Base-by-base conservation (phyloP, 257 asterid species). In the Mentha longifolia region DNA sequence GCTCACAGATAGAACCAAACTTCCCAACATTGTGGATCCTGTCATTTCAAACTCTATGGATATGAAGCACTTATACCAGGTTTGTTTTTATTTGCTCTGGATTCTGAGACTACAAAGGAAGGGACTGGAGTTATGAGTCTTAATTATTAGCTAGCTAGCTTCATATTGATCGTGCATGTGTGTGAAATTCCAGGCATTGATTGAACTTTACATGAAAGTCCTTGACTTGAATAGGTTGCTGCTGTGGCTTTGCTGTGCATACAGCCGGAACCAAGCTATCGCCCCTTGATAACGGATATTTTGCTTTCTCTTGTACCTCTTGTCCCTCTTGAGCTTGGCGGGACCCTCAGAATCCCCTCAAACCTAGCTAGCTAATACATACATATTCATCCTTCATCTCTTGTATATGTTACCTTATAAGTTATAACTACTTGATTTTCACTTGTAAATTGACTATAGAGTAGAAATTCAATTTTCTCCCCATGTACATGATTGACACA, bases 261-360 rank as follows among this genome's bases (percentile, higher is more conserved):
- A 45, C 97, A 91, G 79, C 86, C 89, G 16, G 97, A 91, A 74
- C 89, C 96, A 14, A 88, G 94, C 77, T 91, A 91, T 72, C 87
- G 97, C 0, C 97, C 97, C 13, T 78, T 91, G 73, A 86, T 91
- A 76, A 80, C 92, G 19, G 97, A 91, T 59, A 88, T 91, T 35
- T 74, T 91, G 66, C 92, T 88, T 78, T 91, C 97, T 51, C 88
- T 91, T 33, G 78, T 86, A 47, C 97, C 97, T 65, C 96, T 91
- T 37, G 87, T 91, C 66, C 92, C 96, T 2, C 28, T 80, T 14
- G 84, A 88, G 71, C 83, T 85, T 49, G 97, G 97, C 1, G 96
- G 97, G 52, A 85, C 92, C 0, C 89, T 85, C 28, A 78, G 83
- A 77, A 51, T 76, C 65, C 10, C 37, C 68, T 12, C 25, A 55